Evolutionary conservation across 495 filamentous ascomycete species (phyloP), one percentile per base, ranked within the genome.

Genomic region (Neurospora sp.): DNA sequence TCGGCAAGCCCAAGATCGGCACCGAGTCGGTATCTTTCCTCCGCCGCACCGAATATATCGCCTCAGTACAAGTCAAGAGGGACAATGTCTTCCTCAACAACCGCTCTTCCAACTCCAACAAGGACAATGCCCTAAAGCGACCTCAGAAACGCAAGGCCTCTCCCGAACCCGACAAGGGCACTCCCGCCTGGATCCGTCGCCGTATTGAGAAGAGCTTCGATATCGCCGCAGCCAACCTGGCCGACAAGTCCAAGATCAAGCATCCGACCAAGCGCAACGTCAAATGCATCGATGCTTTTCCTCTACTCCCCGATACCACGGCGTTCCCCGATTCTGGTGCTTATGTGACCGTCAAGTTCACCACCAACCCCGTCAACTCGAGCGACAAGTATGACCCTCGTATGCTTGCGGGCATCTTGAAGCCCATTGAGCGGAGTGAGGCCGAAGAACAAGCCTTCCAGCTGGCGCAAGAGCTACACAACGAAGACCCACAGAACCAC

Each of bases 31-130:
- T 97, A 70, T 97, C 94, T 75, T 98, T 99, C 88, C 89, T 99
- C 71, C 92, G 96, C 42, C 91, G 95, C 66, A 98, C 96, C 17
- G 96, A 99, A 79, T 98, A 98, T 80, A 97, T 96, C 73, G 94
- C 95, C 5, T 91, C 92, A 9, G 89, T 88, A 54, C 81, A 79
- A 84, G 74, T 54, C 73, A 79, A 77, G 70, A 76, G 77, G 21
- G 74, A 69, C 70, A 76, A 76, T 70, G 62, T 77, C n/a, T 81
- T 81, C 66, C 69, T 81, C 31, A 81, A 84, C 70, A 84, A 86
- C 70, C 82, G 85, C 34, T 69, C 77, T 10, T 83, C 84, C 74
- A 82, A 83, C 43, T 77, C 83, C 0, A 28, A 19, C 9, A 82
- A 83, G 40, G 78, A 82, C 0, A 28, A 37, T 3, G 71, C 78